Percentiles rank a stretch among this genome's conserved stretches.
Conservation (phyloP, 768 basidiomycete genomes). For the Termitomyces sp. region DNA sequence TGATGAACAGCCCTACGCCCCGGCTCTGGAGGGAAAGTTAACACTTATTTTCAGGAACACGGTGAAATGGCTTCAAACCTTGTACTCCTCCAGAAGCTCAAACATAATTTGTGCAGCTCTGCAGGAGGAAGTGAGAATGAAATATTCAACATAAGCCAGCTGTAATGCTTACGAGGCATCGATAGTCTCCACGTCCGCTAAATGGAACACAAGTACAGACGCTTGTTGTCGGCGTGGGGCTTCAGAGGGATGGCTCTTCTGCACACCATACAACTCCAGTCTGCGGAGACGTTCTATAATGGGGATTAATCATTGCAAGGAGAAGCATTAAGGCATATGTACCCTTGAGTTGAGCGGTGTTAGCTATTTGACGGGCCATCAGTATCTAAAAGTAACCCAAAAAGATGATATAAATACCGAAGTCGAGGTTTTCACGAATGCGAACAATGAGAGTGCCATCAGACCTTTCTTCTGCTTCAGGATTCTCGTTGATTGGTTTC, state of each 20-base stretch:
- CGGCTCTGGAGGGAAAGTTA: conserved; percentile 33
- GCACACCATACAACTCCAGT: conserved; percentile 84
- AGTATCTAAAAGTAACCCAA: background rate
- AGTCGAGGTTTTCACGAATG: conserved; percentile 88
- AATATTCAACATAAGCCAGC: background rate
- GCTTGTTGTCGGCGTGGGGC: conserved; percentile 74
- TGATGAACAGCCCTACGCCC: conserved; percentile 47
- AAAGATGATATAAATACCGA: conserved; percentile 49
- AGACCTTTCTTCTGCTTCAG: conserved; percentile 76
- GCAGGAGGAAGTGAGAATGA: conserved; percentile 1
- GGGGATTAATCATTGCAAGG: background rate
- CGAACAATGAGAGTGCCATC: conserved; percentile 84
- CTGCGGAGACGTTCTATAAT: conserved; percentile 68
- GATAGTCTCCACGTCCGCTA: conserved; percentile 86
- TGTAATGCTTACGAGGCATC: conserved; percentile 79
- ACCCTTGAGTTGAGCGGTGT: conserved; percentile 94
- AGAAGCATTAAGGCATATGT: background rate
- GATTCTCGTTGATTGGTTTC: conserved; percentile 87
- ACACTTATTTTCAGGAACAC: background rate
- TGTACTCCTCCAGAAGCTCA: conserved; percentile 77
- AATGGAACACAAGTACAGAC: conserved; percentile 82
- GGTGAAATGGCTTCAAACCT: conserved; percentile 35
- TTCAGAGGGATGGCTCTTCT: conserved; percentile 85
- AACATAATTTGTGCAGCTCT: conserved; percentile 84
- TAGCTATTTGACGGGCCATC: conserved; percentile 48